Evolutionary conservation across 2,329 filamentous ascomycete genomes (phyloP), one percentile per base, ranked within the genome.

Genomic region (Aureobasidium sp.): DNA sequence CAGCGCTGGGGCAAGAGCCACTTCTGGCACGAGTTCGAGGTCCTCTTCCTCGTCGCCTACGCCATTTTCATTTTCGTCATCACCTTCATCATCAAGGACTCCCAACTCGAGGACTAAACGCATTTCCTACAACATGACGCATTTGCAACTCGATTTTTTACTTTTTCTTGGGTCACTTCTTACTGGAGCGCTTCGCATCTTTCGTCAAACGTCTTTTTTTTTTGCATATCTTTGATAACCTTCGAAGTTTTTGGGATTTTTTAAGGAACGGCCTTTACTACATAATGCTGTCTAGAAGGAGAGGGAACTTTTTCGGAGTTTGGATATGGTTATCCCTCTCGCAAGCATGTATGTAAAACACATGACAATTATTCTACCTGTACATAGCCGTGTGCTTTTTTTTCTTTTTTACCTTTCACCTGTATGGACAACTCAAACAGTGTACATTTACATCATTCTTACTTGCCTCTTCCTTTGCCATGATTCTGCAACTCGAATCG

Each of bases 11-110:
- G 60, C 60, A 62, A 62, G 60, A 62, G 49, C 51, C 60, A 62
- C 60, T 62, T 62, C 60, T 62, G 60, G 60, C 60, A 62, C 60
- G 60, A 62, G 49, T 56, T 62, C 29, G 60, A 62, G 60, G 48
- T 62, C 15, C 31, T 62, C 15, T 62, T 62, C 60, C 60, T 62
- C 60, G 31, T 45, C 51, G 60, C 60, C 5, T 62, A 62, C 49
- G 42, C 60, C 49, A 62, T 62, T 42, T 62, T 62, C 60, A 62
- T 62, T 48, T 62, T 62, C 42, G 51, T 62, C 49, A 25, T 62
- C 60, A 55, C 49, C 42, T 62, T 62, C 49, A 25, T 62, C 49
- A 55, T 62, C 34, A 27, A 42, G 41, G 51, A 62, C 42, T 42
- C 20, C 6, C 29, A 49, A 41, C 14, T 58, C 22, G 42, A 57